Evolutionary conservation across 345 rosid species (phyloP).

Genomic region (Linum usitatissimum): DNA sequence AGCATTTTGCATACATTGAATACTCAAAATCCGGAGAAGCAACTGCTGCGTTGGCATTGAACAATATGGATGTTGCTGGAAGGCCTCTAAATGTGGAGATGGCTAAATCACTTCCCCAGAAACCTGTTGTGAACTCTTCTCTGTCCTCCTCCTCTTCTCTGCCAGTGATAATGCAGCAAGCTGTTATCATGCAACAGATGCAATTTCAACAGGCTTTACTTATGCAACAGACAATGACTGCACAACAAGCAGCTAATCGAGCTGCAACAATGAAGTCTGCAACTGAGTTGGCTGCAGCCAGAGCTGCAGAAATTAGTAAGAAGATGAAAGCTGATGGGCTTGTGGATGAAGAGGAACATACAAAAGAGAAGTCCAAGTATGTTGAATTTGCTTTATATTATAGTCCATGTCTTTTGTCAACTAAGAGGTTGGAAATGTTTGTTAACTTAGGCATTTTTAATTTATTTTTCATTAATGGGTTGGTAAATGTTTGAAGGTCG

Average conservation of each 20-base stretch:
- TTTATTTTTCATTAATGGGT: neutral
- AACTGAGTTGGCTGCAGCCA: slow-evolving; percentile 90
- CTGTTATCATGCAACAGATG: slow-evolving; percentile 98
- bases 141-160: slow-evolving; percentile 58
- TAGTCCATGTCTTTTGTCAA: neutral
- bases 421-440: neutral
- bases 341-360: slow-evolving; percentile 49
- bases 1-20: slow-evolving; percentile 84
- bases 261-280: slow-evolving; percentile 98
- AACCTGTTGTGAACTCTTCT: slow-evolving; percentile 43
- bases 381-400: neutral
- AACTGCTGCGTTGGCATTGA: slow-evolving; percentile 78
- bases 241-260: slow-evolving; percentile 94
- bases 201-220: slow-evolving; percentile 94
- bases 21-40: slow-evolving; percentile 84
- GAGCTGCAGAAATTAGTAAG: slow-evolving; percentile 93
- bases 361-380: slow-evolving; percentile 54
- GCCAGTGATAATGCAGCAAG: slow-evolving; percentile 99
- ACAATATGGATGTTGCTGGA: slow-evolving; percentile 90
- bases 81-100: slow-evolving; percentile 90
- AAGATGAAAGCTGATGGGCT: slow-evolving; percentile 79
- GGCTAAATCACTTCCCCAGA: slow-evolving; percentile 86
- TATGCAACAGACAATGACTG: slow-evolving; percentile 91
- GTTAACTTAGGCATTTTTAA: neutral
- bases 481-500: slow-evolving; percentile 34